A percentile compares a stretch with the other conserved stretches of the same genome.
Conservation (phyloP, 805 yeast genomes). For the Teunomyces pallodes region DNA sequence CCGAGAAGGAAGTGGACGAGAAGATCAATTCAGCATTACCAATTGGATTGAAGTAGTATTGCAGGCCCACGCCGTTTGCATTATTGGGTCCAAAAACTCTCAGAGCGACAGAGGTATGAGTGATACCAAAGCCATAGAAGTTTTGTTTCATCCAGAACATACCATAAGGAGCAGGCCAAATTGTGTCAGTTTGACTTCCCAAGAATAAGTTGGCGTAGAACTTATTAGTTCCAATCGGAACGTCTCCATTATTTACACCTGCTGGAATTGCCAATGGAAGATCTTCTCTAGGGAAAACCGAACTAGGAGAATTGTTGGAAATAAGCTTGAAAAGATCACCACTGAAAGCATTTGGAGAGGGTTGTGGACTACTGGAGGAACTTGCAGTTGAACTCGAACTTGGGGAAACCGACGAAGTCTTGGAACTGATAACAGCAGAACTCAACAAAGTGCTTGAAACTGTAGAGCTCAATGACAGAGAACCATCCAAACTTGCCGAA, state of each 20-base stretch:
- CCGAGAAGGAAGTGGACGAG: slow-evolving; percentile 49
- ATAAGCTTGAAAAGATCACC: slow-evolving; percentile 50
- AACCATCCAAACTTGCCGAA: too few relatives aligned
- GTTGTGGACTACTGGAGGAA: not conserved
- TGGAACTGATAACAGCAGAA: not conserved
- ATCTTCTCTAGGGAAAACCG: slow-evolving; percentile 44
- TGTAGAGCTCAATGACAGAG: not conserved
- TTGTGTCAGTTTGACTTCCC: slow-evolving; percentile 51
- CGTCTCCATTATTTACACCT: slow-evolving; percentile 44
- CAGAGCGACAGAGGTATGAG: slow-evolving; percentile 46
- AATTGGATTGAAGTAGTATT: slow-evolving; percentile 56
- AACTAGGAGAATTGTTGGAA: slow-evolving; percentile 42
- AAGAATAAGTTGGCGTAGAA: slow-evolving; percentile 67
- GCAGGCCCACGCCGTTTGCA: slow-evolving; percentile 39
- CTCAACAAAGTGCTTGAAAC: slow-evolving; percentile 1
- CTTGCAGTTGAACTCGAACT: not conserved
- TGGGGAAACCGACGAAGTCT: not conserved
- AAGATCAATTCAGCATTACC: slow-evolving; percentile 54
- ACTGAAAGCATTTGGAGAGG: slow-evolving; percentile 13
- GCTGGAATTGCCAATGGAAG: slow-evolving; percentile 46
- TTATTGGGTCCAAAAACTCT: slow-evolving; percentile 48
- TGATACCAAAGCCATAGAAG: slow-evolving; percentile 60
- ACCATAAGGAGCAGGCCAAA: slow-evolving; percentile 67
- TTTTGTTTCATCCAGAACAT: slow-evolving; percentile 49
- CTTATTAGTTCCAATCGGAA: slow-evolving; percentile 66